Conservation (phyloP, 768 basidiomycete species). For the Kwoniella bestiolae region DNA sequence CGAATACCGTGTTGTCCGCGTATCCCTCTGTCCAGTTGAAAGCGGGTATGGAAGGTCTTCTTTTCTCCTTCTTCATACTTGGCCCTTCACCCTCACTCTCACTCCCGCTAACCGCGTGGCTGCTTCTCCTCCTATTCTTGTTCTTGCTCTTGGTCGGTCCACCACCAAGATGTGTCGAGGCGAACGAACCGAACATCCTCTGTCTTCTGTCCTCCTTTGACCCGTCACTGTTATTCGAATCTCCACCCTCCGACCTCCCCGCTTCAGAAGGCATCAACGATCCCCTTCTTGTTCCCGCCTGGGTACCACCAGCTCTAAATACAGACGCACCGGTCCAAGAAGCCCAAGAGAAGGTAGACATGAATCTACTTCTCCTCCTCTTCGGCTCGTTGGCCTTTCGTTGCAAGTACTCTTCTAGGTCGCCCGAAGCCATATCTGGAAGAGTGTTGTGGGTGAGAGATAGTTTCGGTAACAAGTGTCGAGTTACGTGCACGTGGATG, state of each 20-base stretch:
- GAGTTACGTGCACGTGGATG: slow-evolving; percentile 45
- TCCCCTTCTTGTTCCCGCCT: slow-evolving; percentile 29
- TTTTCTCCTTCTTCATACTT: neutral
- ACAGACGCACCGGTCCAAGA: slow-evolving; percentile 26
- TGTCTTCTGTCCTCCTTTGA: neutral
- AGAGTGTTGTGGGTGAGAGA: slow-evolving; percentile 19
- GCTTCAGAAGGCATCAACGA: slow-evolving; percentile 23
- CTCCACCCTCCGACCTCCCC: slow-evolving; percentile 1
- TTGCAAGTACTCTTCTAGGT: slow-evolving; percentile 25
- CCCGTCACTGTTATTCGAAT: neutral
- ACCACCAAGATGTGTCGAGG: neutral
- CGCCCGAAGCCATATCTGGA: slow-evolving; percentile 7
- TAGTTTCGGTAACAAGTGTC: slow-evolving; percentile 25
- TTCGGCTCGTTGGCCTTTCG: slow-evolving; percentile 15
- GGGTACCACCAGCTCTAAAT: slow-evolving; percentile 5
- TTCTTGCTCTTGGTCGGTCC: neutral
- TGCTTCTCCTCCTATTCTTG: slow-evolving; percentile 10
- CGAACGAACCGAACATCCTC: neutral
- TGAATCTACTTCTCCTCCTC: slow-evolving; percentile 25
- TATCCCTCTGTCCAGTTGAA: slow-evolving; percentile 44
- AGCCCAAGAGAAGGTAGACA: slow-evolving; percentile 44
- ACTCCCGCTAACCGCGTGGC: slow-evolving; percentile 5
- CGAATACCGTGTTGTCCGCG: slow-evolving; percentile 15
- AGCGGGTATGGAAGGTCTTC: slow-evolving; percentile 19
- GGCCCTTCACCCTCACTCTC: slow-evolving; percentile 17